A percentile compares a stretch with the other conserved stretches of the same genome.
These are phyloP conservation scores for Tilletiopsis washingtonensis DNA, from an alignment of 1,284 basidiomycete species.

Conservation along the genomic window DNA sequence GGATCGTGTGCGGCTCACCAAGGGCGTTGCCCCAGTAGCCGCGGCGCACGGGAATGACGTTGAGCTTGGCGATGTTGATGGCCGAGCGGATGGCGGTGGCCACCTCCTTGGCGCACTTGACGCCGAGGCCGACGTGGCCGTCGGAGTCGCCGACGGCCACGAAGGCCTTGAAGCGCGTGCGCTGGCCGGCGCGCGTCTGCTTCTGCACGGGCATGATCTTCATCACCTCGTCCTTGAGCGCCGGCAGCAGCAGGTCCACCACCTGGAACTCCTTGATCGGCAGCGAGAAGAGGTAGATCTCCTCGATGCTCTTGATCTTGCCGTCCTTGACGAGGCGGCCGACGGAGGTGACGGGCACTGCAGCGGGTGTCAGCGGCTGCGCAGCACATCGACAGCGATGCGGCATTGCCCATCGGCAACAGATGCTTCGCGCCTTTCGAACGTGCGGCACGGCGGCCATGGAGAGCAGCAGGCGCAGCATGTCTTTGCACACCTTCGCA, in stretches of 20 bases:
- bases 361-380: too few relatives aligned
- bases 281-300: constrained; percentile 99
- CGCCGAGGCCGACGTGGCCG: constrained; percentile 97
- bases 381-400: too few relatives aligned
- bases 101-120: constrained; percentile 99
- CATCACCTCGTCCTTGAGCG: constrained; percentile 79
- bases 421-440: too few relatives aligned
- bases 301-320: constrained; percentile 99
- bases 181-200: constrained; percentile 98
- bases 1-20: constrained; percentile 97
- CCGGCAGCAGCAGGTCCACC: constrained; percentile 46
- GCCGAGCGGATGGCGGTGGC: constrained; percentile 98
- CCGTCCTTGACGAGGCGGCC: constrained; percentile 98
- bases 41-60: constrained; percentile 89
- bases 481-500: too few relatives aligned
- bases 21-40: constrained; percentile 84
- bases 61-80: constrained; percentile 92
- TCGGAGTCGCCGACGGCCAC: constrained; percentile 94
- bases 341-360: constrained; percentile 92
- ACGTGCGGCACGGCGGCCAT: too few relatives aligned
- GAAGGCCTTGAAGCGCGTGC: constrained; percentile 99
- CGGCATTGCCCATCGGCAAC: too few relatives aligned
- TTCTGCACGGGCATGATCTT: constrained; percentile 99
- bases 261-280: constrained; percentile 54
- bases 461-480: too few relatives aligned